Evolutionary conservation across 1,139 yeast genomes (phyloP).

Genomic region (Pichia sorboxylosa): DNA sequence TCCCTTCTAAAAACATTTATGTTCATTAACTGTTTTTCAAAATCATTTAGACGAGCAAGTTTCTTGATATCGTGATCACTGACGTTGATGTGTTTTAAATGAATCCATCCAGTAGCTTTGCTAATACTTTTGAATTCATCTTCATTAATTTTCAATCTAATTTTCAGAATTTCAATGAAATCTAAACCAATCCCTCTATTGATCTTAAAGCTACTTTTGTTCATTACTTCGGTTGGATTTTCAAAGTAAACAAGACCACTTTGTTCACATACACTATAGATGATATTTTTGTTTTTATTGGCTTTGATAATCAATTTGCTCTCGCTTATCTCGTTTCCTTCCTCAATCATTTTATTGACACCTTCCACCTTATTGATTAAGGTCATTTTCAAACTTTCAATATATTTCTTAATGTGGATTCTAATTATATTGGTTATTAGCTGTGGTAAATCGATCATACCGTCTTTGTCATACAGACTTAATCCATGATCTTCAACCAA

Average conservation of each 20-base stretch:
- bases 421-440: slow-evolving; percentile 19
- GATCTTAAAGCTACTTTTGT: slow-evolving; percentile 27
- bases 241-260: slow-evolving; percentile 37
- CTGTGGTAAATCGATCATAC: slow-evolving; percentile 20
- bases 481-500: slow-evolving; percentile 24
- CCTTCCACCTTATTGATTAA: slow-evolving; percentile 17
- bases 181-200: slow-evolving; percentile 26
- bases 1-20: slow-evolving; percentile 47
- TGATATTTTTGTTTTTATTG: slow-evolving; percentile 27
- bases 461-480: slow-evolving; percentile 11
- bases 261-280: slow-evolving; percentile 28
- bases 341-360: slow-evolving; percentile 22
- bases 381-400: slow-evolving; percentile 18
- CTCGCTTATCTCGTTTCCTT: slow-evolving; percentile 8
- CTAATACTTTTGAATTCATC: slow-evolving; percentile 43
- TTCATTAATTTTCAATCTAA: slow-evolving; percentile 44
- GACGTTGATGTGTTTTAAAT: slow-evolving; percentile 42
- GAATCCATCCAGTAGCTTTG: slow-evolving; percentile 57
- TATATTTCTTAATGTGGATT: slow-evolving; percentile 23
- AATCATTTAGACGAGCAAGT: slow-evolving; percentile 13
- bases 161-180: slow-evolving; percentile 30
- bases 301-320: slow-evolving; percentile 23
- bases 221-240: slow-evolving; percentile 34
- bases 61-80: slow-evolving; percentile 15
- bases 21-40: slow-evolving; percentile 14